These are phyloP conservation scores for Cucumis hystrix DNA, from an alignment of 306 rosid species.

Conservation along the genomic window DNA sequence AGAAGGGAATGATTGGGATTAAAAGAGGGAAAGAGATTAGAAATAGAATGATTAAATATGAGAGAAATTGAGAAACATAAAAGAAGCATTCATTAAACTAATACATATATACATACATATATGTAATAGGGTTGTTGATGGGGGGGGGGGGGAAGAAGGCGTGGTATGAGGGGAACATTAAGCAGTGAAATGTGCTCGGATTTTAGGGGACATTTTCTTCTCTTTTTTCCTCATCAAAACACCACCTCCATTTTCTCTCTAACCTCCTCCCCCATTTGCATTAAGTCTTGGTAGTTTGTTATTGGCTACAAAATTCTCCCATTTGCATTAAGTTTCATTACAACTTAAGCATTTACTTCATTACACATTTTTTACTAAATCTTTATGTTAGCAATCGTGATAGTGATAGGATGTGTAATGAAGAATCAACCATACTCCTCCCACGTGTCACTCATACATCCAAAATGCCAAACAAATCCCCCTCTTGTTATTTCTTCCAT, in stretches of 20 bases:
- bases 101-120: not conserved
- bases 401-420: too few relatives aligned
- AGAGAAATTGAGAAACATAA: not conserved
- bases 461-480: slow-evolving; percentile 27
- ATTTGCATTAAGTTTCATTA: too few relatives aligned
- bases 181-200: slow-evolving; percentile 36
- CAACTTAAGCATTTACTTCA: too few relatives aligned
- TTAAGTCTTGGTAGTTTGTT: too few relatives aligned
- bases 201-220: slow-evolving; percentile 50
- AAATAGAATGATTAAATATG: not conserved
- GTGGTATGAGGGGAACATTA: slow-evolving; percentile 41
- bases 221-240: slow-evolving; percentile 23
- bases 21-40: not conserved
- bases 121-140: not conserved
- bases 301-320: too few relatives aligned
- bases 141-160: slow-evolving; percentile 24
- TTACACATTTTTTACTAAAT: too few relatives aligned
- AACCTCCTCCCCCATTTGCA: too few relatives aligned
- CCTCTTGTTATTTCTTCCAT: slow-evolving; percentile 35
- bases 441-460: slow-evolving; percentile 69
- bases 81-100: not conserved
- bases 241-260: slow-evolving; percentile 39
- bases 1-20: slow-evolving; percentile 22
- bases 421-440: slow-evolving; percentile 46
- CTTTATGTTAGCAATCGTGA: too few relatives aligned